Percentiles rank a stretch among this genome's conserved stretches.
Conservation (phyloP, 345 rosid species). For the Eucalyptus coolabah region DNA sequence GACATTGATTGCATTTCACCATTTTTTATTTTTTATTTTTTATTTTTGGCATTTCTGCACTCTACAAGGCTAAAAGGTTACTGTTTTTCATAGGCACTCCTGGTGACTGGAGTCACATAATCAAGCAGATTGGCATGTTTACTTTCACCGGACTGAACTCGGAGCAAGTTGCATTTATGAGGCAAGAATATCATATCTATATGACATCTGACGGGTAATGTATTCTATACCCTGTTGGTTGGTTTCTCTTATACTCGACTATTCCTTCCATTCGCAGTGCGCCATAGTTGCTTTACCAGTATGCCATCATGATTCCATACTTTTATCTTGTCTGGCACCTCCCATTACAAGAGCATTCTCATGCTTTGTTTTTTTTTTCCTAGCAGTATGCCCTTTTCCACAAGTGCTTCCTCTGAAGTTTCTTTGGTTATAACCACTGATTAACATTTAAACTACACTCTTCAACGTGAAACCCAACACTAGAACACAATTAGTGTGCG, state of each 20-base stretch:
- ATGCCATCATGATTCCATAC: neutral
- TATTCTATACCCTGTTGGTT: neutral
- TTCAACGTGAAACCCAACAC: neutral
- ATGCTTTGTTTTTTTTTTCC: neutral
- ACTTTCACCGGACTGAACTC: constrained; percentile 12
- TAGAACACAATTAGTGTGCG: neutral
- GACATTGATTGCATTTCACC: neutral
- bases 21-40: no score
- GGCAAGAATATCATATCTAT: constrained; percentile 3
- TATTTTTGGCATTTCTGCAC: neutral
- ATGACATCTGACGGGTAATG: constrained; percentile 11
- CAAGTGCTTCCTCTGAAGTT: neutral
- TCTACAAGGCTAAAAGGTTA: neutral
- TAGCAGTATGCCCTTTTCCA: neutral
- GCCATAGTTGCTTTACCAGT: neutral
- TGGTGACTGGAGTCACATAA: constrained; percentile 16
- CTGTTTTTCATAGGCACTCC: neutral
- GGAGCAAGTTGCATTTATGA: constrained; percentile 10
- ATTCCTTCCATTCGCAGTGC: neutral
- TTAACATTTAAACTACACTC: neutral
- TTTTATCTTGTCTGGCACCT: neutral
- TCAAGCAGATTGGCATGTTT: constrained; percentile 16
- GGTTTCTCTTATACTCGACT: neutral
- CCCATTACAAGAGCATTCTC: neutral
- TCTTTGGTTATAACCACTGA: neutral